A percentile compares a stretch with the other conserved stretches of the same genome.
phyloP scores from a whole-genome alignment of 345 rosid species.

The Theobroma cacao region DNA sequence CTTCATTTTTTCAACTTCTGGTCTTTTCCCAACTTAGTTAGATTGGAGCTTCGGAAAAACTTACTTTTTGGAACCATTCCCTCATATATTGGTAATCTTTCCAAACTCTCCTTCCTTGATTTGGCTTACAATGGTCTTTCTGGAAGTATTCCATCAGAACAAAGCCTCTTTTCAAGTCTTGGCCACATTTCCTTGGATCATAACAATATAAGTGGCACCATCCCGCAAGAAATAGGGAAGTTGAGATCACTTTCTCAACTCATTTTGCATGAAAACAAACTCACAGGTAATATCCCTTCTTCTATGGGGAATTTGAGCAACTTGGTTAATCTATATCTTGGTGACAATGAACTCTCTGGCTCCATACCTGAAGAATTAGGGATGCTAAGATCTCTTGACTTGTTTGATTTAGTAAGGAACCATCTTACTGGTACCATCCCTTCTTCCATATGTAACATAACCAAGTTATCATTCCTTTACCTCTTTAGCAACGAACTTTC shows the following conservation, averaged over 20 bases:
- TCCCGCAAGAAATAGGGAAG: neutral
- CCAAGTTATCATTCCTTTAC: neutral
- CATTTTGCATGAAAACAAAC: neutral
- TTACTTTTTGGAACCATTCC: conserved; percentile 25
- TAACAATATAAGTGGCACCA: neutral
- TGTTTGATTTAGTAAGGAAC: neutral
- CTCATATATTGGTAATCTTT: conserved; percentile 15
- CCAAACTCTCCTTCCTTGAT: conserved; percentile 16
- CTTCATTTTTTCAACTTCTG: conserved; percentile 18
- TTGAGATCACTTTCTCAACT: neutral
- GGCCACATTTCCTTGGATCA: neutral
- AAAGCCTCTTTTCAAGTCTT: neutral
- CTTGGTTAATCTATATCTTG: neutral
- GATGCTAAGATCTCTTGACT: no score
- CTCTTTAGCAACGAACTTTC: neutral
- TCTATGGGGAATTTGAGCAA: neutral
- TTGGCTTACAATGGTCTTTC: neutral
- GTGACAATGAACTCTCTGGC: neutral
- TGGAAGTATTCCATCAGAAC: neutral
- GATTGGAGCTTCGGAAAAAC: neutral
- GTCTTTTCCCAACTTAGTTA: conserved; percentile 12
- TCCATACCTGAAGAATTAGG: neutral
- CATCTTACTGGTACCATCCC: neutral
- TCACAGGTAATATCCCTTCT: neutral
- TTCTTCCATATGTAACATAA: neutral